These are phyloP conservation scores for Phytophthora sojae DNA, from an alignment of 352 stramenopile genomes.

Conservation along the genomic window DNA sequence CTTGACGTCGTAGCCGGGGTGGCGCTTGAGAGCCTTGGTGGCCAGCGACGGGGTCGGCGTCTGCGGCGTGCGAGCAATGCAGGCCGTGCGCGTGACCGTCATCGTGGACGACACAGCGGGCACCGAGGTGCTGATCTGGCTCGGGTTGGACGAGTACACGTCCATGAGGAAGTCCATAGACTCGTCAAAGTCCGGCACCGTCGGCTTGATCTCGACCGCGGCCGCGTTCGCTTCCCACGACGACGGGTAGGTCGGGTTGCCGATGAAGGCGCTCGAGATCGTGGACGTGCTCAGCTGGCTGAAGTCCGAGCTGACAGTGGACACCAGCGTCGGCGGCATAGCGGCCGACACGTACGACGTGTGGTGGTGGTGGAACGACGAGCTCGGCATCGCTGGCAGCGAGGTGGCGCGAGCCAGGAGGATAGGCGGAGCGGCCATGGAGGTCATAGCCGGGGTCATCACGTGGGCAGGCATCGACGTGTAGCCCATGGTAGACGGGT, in stretches of 20 bases:
- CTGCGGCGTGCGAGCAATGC: conserved; percentile 31
- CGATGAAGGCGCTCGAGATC: conserved; percentile 53
- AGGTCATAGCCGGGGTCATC: conserved; percentile 11
- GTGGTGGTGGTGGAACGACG: conserved; percentile 21
- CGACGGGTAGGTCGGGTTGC: conserved; percentile 38
- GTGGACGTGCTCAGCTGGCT: conserved; percentile 48
- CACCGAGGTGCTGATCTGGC: conserved; percentile 38
- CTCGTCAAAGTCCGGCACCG: conserved; percentile 70
- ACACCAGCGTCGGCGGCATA: conserved; percentile 20
- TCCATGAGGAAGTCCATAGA: conserved; percentile 89
- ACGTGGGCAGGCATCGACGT: conserved; percentile 9
- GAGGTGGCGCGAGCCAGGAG: conserved; percentile 26
- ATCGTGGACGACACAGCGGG: conserved; percentile 4
- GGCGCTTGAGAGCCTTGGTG: conserved; percentile 23
- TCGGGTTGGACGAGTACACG: conserved; percentile 65
- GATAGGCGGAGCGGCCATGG: conserved; percentile 17
- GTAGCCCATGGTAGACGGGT: conserved; percentile 21
- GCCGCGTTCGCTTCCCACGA: conserved; percentile 34
- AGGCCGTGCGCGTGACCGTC: conserved; percentile 39
- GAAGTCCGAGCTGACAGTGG: conserved; percentile 44
- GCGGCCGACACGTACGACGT: conserved; percentile 10
- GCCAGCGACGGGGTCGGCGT: conserved; percentile 26
- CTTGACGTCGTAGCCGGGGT: conserved; percentile 26
- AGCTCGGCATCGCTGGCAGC: conserved; percentile 26
- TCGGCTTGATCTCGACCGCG: conserved; percentile 34